Evolutionary conservation across 2,329 filamentous ascomycete genomes (phyloP), one percentile per base, ranked within the genome.

Genomic region (Apiospora koreana): DNA sequence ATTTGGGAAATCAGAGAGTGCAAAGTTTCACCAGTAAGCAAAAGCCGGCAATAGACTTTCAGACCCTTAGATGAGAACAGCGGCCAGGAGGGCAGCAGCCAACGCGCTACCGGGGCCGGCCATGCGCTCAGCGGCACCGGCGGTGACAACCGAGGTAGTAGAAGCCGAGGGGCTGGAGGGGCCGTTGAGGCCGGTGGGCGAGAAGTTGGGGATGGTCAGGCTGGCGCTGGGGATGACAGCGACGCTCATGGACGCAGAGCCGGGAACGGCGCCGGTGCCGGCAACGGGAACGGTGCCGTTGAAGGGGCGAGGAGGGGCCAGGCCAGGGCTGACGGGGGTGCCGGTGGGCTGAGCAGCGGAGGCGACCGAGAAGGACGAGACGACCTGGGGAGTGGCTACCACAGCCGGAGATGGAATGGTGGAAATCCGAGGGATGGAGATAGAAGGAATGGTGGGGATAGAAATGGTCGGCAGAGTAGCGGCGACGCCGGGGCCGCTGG

Each of bases 121-220:
- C 41, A 45, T 66, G 12, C 41, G 48, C 10, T 42, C 58, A 3
- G 70, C 58, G 16, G 70, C 70, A 46, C 67, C 67, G n/a, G 70
- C 65, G 18, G 35, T 46, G 42, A 35, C 65, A 16, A 35, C 54
- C 41, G 35, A 38, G n/a, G 41, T 18, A 10, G 45, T 8, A 31
- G 41, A 42, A 41, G 25, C 25, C 16, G 54, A 62, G 16, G 41
- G 14, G 8, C 31, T 18, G 16, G 50, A 9, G 8, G 50, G 16
- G 8, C 28, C 50, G 28, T 41, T 23, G 16, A 23, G 41, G 42
- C 25, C 42, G 23, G 65, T 46, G 42, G 65, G 23, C 14, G 16
- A 21, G 65, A 46, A 67, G 25, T 46, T 35, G 31, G 66, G 45
- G 23, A 68, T 50, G 14, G 66, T 54, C 28, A 68, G 25, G n/a